phyloP scores from a whole-genome alignment of 2,329 filamentous ascomycete genomes.

The Epichloe hybrida region DNA sequence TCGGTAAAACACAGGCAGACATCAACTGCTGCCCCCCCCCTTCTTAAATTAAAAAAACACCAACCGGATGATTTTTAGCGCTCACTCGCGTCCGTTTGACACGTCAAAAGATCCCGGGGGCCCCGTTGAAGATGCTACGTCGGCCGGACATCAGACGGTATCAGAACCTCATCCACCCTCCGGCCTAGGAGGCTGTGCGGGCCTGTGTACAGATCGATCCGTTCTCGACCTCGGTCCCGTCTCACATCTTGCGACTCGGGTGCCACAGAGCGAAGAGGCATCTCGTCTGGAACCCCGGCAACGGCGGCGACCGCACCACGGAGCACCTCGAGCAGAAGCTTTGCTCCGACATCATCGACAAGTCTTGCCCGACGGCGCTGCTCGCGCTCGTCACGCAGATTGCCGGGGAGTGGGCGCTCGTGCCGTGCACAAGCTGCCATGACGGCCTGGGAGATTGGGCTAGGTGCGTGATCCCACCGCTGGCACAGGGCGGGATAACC shows the following conservation, averaged over 20 bases:
- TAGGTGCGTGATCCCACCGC: constrained; percentile 1
- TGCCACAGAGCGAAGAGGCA: not conserved
- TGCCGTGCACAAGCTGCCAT: not conserved
- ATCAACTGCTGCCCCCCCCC: no score
- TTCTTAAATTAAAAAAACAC: no score
- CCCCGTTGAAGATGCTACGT: not conserved
- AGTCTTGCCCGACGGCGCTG: not conserved
- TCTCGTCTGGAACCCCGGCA: not conserved
- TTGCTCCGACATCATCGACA: not conserved
- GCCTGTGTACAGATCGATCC: not conserved
- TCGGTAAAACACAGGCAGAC: no score
- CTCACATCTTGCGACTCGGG: not conserved
- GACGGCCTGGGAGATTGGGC: not conserved
- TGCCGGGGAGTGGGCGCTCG: not conserved
- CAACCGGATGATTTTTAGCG: no score
- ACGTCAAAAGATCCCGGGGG: no score
- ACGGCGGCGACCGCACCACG: not conserved
- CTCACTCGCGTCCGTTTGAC: no score
- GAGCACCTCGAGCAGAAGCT: not conserved
- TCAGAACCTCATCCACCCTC: not conserved
- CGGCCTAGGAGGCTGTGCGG: not conserved
- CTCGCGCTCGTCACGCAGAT: not conserved
- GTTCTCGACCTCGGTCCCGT: not conserved
- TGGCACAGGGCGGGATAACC: not conserved
- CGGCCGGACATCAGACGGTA: not conserved